Evolutionary conservation across 2,329 filamentous ascomycete genomes (phyloP), one percentile per base, ranked within the genome.

Genomic region (Phialophora chinensis): DNA sequence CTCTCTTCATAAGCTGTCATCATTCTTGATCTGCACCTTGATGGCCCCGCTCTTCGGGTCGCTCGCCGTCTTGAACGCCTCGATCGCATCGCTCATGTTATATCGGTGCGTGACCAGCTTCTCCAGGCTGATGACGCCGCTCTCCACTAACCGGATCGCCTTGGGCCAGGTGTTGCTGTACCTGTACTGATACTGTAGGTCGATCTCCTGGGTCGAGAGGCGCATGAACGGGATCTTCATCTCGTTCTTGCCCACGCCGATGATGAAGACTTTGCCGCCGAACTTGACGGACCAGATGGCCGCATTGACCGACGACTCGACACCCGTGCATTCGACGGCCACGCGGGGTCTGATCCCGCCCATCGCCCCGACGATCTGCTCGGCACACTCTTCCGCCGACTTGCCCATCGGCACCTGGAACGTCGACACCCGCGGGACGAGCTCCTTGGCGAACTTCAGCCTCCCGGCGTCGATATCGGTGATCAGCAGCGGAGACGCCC

Each of bases 151-250:
- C 56, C 93, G 87, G 72, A 98, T 97, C 52, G 95, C 94, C 69
- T 92, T 87, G 38, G 94, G 95, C 94, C 94, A 98, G 25, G 92
- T 97, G 83, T 98, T 97, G 82, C 86, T 87, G 83, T 98, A 98
- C 68, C 95, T 88, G 83, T 98, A 98, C 83, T 98, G 94, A 79
- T 97, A 95, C 81, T 96, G 92, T 67, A 98, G 84, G 80, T 98
- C 94, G 73, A 98, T 91, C 82, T 98, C 95, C 70, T 91, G 87
- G 5, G 93, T 94, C 74, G 90, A 94, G 65, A 94, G 86, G 60
- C 92, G 84, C 94, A 97, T 97, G 79, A 98, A 98, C 31, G 94
- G 94, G 70, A 98, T 90, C 79, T 87, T 92, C 83, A 98, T 95
- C 83, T 97, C 92, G 78, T 95, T 93, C 85, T 91, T 94, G 72